Conservation (phyloP, 192 early-diverging fungal genomes). For the Rhizophlyctis rosea region DNA sequence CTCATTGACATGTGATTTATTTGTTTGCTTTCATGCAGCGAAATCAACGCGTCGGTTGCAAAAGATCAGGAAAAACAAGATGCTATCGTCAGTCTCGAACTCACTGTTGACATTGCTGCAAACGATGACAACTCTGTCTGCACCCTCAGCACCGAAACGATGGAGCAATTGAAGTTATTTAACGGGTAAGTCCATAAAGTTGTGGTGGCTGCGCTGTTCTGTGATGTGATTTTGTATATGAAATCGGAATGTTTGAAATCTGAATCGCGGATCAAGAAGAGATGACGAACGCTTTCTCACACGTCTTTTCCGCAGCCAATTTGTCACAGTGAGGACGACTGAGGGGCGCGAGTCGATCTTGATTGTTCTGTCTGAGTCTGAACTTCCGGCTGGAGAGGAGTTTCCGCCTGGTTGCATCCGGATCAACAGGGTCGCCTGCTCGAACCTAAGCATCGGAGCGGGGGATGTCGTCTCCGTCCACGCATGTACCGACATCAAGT, state of each 20-base stretch:
- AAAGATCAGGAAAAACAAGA: constrained; percentile 62
- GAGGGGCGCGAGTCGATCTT: constrained; percentile 95
- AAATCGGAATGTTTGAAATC: too few relatives aligned
- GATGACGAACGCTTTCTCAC: constrained; percentile 30
- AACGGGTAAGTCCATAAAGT: too few relatives aligned
- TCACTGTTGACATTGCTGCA: constrained; percentile 94
- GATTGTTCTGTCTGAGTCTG: constrained; percentile 89
- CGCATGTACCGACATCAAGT: constrained; percentile 94
- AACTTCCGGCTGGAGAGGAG: constrained; percentile 87
- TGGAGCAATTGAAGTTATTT: constrained; percentile 91
- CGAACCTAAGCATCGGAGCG: constrained; percentile 90
- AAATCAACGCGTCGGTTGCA: constrained; percentile 39
- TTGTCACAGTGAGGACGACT: constrained; percentile 94
- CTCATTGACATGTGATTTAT: too few relatives aligned
- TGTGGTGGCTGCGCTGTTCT: too few relatives aligned
- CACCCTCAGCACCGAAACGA: constrained; percentile 82
- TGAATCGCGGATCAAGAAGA: too few relatives aligned
- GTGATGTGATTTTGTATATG: too few relatives aligned
- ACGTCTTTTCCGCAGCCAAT: constrained; percentile 88
- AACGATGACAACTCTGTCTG: constrained; percentile 98
- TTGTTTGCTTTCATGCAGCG: constrained; percentile 24
- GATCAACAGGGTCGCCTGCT: constrained; percentile 93
- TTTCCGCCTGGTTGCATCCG: too few relatives aligned
- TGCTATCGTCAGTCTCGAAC: constrained; percentile 91
- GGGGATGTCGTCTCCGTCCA: constrained; percentile 96